Conservation (phyloP, 2,329 filamentous ascomycete genomes). For the Curvularia lunata region DNA sequence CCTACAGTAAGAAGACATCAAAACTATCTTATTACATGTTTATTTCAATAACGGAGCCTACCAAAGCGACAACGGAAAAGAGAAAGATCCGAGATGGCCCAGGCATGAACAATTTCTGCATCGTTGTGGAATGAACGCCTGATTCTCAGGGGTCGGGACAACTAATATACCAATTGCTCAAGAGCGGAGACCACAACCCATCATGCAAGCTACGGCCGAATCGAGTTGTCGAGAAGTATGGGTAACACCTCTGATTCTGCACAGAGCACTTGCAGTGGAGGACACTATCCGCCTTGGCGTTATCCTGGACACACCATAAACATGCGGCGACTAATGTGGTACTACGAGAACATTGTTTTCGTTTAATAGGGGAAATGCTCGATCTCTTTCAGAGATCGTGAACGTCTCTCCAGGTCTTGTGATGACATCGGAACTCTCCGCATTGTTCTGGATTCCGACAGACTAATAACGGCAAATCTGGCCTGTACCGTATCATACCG, state of each 20-base stretch:
- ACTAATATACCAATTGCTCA: background rate
- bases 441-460: background rate
- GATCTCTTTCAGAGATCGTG: background rate
- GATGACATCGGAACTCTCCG: background rate
- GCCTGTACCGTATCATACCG: background rate
- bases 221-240: background rate
- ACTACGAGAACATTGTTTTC: background rate
- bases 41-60: slow-evolving; percentile 56
- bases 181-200: background rate
- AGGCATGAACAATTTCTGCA: slow-evolving; percentile 87
- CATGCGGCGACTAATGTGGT: too few species aligned
- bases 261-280: background rate
- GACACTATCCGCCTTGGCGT: background rate
- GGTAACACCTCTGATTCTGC: background rate
- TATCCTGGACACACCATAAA: background rate
- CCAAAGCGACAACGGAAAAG: slow-evolving; percentile 65
- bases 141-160: background rate
- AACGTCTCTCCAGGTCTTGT: too few species aligned
- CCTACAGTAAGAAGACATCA: slow-evolving; percentile 73
- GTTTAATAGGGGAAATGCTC: background rate
- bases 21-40: slow-evolving; percentile 94
- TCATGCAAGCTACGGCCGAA: background rate
- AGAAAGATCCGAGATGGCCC: slow-evolving; percentile 76
- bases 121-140: slow-evolving; percentile 63
- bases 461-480: too few species aligned